Conservation (phyloP, 345 rosid genomes). For the Melaleuca alternifolia region DNA sequence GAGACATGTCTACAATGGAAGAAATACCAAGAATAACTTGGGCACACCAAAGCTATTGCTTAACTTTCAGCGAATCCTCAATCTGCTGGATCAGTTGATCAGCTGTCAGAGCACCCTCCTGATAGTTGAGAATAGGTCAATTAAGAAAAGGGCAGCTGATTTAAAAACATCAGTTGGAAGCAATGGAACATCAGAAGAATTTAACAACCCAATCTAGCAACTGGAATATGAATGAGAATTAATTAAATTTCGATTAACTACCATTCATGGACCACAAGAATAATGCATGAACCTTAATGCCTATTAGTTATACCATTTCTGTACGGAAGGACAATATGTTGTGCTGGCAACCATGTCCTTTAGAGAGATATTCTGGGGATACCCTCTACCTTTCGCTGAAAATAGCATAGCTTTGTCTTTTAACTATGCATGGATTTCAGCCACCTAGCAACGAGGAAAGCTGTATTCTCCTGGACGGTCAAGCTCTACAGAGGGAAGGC, state of each 20-base stretch:
- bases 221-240: neutral
- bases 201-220: neutral
- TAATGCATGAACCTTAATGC: neutral
- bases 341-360: neutral
- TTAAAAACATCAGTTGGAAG: neutral
- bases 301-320: neutral
- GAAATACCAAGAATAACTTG: neutral
- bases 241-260: neutral
- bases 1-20: neutral
- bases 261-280: neutral
- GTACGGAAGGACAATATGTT: no score
- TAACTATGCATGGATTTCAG: neutral
- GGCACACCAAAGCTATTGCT: constrained; percentile 36
- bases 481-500: neutral
- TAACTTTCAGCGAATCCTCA: constrained; percentile 51
- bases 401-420: neutral
- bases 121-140: neutral
- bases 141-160: neutral
- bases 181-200: neutral
- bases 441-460: neutral
- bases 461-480: neutral
- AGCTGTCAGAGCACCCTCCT: constrained; percentile 83
- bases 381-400: neutral
- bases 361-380: neutral
- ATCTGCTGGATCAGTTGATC: constrained; percentile 56